A percentile compares a stretch with the other conserved stretches of the same genome.
These are phyloP conservation scores for Jatropha curcas DNA, from an alignment of 345 rosid genomes.

Conservation along the genomic window DNA sequence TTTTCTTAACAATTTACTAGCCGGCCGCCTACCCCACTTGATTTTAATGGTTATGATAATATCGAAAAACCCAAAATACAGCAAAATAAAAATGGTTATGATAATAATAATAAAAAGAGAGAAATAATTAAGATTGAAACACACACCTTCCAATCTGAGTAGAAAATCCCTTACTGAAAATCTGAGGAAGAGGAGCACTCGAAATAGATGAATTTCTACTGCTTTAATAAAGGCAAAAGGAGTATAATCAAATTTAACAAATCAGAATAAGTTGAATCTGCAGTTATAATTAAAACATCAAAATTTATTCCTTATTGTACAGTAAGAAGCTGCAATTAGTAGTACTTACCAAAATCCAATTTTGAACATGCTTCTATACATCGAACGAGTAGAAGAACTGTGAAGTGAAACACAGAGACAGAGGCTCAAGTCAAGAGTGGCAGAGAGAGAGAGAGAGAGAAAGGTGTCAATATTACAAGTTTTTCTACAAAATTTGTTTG, in stretches of 20 bases:
- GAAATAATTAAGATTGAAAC: background rate
- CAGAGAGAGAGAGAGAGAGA: no score
- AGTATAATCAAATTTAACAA: no score
- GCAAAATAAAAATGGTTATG: background rate
- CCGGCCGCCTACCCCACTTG: no score
- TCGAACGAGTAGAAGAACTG: no score
- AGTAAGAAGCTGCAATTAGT: background rate
- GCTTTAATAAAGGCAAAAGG: background rate
- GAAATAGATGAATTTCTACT: constrained; percentile 12
- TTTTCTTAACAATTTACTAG: no score
- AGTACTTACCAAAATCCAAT: constrained; percentile 16
- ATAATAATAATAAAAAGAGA: no score
- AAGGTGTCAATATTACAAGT: no score
- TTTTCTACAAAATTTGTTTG: no score
- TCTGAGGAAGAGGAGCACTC: constrained; percentile 15
- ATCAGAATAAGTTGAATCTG: background rate
- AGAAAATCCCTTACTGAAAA: constrained; percentile 28
- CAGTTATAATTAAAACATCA: background rate
- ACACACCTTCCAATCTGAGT: constrained; percentile 30
- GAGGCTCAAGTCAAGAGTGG: no score
- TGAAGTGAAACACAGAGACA: background rate
- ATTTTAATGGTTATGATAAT: background rate
- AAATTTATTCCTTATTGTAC: background rate
- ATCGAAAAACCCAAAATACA: background rate
- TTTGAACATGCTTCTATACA: constrained; percentile 24